A percentile compares a stretch with the other conserved stretches of the same genome.
phyloP scores from a whole-genome alignment of 192 early-diverging fungal genomes.

The Rhizophlyctis rosea region DNA sequence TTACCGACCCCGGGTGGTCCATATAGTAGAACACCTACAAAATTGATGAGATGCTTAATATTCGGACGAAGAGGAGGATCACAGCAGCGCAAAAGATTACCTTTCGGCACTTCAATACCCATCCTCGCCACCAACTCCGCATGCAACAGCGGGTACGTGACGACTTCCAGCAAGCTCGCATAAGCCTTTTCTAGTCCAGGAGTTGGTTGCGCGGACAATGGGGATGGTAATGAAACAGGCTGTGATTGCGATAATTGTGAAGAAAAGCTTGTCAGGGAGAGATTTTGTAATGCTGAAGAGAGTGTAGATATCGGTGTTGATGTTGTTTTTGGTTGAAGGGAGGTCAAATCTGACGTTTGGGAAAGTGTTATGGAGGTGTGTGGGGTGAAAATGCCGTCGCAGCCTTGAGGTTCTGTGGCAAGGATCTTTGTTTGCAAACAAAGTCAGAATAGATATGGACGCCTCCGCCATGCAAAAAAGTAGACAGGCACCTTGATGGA shows the following conservation, averaged over 20 bases:
- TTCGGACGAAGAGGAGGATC: not conserved
- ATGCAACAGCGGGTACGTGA: slow-evolving; percentile 74
- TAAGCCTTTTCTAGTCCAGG: slow-evolving; percentile 72
- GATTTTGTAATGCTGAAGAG: too few species aligned
- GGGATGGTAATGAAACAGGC: not conserved
- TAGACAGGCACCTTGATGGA: not conserved
- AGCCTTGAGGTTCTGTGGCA: not conserved
- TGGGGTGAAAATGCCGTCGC: not conserved
- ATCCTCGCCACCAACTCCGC: slow-evolving; percentile 49
- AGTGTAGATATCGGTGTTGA: too few species aligned
- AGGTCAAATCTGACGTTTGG: not conserved
- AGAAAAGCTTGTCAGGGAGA: too few species aligned
- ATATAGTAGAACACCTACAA: slow-evolving; percentile 73
- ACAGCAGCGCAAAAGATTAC: not conserved
- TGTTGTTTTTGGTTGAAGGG: not conserved
- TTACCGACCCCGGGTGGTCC: slow-evolving; percentile 97
- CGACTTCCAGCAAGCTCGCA: slow-evolving; percentile 69
- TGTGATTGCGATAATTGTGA: too few species aligned
- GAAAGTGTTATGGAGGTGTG: not conserved
- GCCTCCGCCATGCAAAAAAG: not conserved
- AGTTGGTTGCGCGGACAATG: not conserved
- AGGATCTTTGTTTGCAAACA: not conserved
- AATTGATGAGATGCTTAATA: not conserved
- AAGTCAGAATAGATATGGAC: not conserved
- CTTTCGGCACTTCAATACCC: slow-evolving; percentile 72